Percentiles rank a stretch among this genome's conserved stretches.
phyloP scores from a whole-genome alignment of 31 red algal species.

The Endocladia muricata region DNA sequence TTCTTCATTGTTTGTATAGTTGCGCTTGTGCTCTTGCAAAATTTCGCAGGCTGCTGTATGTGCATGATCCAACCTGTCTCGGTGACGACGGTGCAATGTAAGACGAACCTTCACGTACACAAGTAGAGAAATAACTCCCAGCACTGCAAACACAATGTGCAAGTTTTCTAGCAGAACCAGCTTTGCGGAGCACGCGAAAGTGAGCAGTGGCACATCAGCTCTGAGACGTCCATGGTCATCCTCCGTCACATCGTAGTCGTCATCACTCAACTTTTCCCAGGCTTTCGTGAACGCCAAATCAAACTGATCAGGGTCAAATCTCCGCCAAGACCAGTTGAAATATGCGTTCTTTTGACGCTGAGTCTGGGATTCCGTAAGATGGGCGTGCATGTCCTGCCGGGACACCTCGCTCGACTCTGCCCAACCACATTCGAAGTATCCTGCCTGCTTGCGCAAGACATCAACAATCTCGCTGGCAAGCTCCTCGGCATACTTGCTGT shows the following conservation, averaged over 20 bases:
- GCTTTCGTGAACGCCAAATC: constrained; percentile 16
- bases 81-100: not conserved
- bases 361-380: not conserved
- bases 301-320: constrained; percentile 8
- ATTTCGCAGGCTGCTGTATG: constrained; percentile 11
- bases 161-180: not conserved
- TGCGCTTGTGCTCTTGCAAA: constrained; percentile 23
- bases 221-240: not conserved
- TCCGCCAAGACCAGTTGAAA: not conserved
- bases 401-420: not conserved
- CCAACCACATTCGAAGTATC: constrained; percentile 14
- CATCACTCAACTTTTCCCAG: not conserved
- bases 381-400: not conserved
- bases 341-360: not conserved
- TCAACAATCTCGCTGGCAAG: constrained; percentile 1
- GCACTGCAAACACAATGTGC: not conserved
- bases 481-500: constrained; percentile 19
- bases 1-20: constrained; percentile 20
- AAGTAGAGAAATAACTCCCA: not conserved
- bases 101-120: constrained; percentile 5
- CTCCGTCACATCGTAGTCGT: not conserved
- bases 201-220: not conserved
- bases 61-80: not conserved
- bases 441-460: not conserved
- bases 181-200: not conserved